Base-by-base conservation (phyloP, 495 filamentous ascomycete genomes). In the Cercophora scortea region DNA sequence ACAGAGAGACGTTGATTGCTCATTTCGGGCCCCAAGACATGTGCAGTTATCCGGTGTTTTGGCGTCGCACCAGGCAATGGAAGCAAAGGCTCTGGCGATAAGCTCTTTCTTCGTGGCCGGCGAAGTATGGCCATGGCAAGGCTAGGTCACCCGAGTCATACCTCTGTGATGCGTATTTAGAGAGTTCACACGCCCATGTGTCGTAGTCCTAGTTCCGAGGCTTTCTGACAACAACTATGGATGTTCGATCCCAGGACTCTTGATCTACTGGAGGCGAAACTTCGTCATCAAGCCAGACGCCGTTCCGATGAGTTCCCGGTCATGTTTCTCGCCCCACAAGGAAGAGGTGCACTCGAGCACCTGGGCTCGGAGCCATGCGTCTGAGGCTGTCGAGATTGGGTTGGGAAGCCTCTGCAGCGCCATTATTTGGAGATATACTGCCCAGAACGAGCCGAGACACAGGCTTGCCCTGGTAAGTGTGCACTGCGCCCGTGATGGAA, bases 401-500 rank as follows among this genome's bases (percentile, higher is more conserved):
- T 42, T 61, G 35, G 46, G 51, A 18, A 32, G 32, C 17, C 45
- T 58, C 32, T 65, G 62, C 46, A 60, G 62, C 19, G 18, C 52
- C 16, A 49, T 65, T n/a, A 65, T 50, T 10, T 65, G 60, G 60
- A 16, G 44, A 11, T 65, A 52, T 39, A 63, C 55, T 7, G 35
- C 55, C 19, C 57, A 59, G 8, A 57, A 47, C 39, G 60, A 59
- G 39, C n/a, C 47, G 8, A 19, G 11, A 16, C 42, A 8, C 4
- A 12, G 33, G 9, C 10, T 44, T 6, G 36, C 34, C 18, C 45
- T 18, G 19, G 62, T 65, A 17, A 39, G 62, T 65, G 6, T 7
- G 44, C 13, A 18, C 9, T 17, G 25, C 36, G 10, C 25, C 25
- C 54, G 17, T 10, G 13, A 43, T 19, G 40, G n/a, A 12, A n/a